Evolutionary conservation across 495 filamentous ascomycete genomes (phyloP), one percentile per base, ranked within the genome.

Genomic region (Trichocladium antarcticum): DNA sequence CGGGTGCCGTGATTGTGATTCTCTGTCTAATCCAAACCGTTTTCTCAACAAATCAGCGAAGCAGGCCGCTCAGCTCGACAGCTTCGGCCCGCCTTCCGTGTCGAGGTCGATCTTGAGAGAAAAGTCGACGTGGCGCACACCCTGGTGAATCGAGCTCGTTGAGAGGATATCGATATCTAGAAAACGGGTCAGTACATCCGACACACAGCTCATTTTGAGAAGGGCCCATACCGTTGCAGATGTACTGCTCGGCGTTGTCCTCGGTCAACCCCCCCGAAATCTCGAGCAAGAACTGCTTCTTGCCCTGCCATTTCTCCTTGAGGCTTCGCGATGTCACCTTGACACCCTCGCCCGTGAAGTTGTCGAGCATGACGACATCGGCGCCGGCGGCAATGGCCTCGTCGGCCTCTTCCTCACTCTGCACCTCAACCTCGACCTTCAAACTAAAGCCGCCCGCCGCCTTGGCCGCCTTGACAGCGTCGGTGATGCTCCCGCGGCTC

Each of bases 311-410:
- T 57, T 79, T 77, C 57, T 82, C 68, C 71, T 89, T 92, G 29
- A 98, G 67, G 52, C 72, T 75, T 60, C 51, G 68, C 11, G 89
- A 85, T 0, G 84, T 85, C 24, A 72, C 67, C 58, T 76, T 80
- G 45, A 95, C 81, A 0, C 80, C 87, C 9, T 86, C 80, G 0
- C 79, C 74, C 0, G 75, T 77, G 60, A 97, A 97, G 61, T 98
- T 98, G 65, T 98, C 92, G 57, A 98, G 68, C 92, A 98, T 98
- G 43, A 98, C 78, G 6, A 97, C 78, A 72, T 97, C 90, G 1
- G 92, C 92, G 3, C 92, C 93, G 0, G 90, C 89, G 5, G 66
- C 76, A 57, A 95, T 87, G 0, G 92, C 92, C 65, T 93, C 86
- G 61, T 95, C 79, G 4, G 92, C 92, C 65, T 93, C 87, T 50